Base-by-base conservation (phyloP, 148 eudicot genomes). In the Heliosperma pusillum region DNA sequence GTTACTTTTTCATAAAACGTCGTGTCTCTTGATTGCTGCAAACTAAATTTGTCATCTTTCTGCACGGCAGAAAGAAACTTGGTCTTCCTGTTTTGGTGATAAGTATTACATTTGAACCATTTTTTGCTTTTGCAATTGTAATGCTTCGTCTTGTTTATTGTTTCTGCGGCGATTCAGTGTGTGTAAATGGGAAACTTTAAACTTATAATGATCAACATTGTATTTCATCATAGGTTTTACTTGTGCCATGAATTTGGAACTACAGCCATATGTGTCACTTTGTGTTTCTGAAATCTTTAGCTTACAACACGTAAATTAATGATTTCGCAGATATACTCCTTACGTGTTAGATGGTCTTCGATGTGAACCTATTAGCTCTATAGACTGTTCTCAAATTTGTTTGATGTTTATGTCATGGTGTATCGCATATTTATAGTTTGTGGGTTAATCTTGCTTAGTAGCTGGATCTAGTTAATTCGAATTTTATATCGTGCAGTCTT, bases 231-330 rank as follows among this genome's bases (percentile, higher is more conserved):
- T n/a, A 47, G 22, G n/a, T 65, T 66, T 5, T 1, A 66, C 47
- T 33, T n/a, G 1, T 64, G 44, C 40, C 20, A 0, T 40, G 69
- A 19, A 19, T 12, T 33, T 45, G 69, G 45, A 6, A 66, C 19
- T 50, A 50, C 55, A 2, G 15, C 55, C 17, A 15, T 16, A 50
- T 16, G 19, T 10, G 47, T 66, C 69, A 36, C 69, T 66, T 21
- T 19, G 47, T 66, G 22, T n/a, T 36, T 66, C 50, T 66, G 69
- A 22, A 33, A 45, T 5, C 47, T 22, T 70, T 70, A 70, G 62
- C 59, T 25, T 15, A 29, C 21, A 27, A 29, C 40, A 26, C 33
- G 11, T 70, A 12, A 42, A 27, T 52, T 10, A 24, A 20, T 69
- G 21, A 19, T 21, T 17, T 53, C 33, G 24, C 12, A 19, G 13